Evolutionary conservation across 2,329 filamentous ascomycete genomes (phyloP).

Genomic region (Fusarium sublunatum): DNA sequence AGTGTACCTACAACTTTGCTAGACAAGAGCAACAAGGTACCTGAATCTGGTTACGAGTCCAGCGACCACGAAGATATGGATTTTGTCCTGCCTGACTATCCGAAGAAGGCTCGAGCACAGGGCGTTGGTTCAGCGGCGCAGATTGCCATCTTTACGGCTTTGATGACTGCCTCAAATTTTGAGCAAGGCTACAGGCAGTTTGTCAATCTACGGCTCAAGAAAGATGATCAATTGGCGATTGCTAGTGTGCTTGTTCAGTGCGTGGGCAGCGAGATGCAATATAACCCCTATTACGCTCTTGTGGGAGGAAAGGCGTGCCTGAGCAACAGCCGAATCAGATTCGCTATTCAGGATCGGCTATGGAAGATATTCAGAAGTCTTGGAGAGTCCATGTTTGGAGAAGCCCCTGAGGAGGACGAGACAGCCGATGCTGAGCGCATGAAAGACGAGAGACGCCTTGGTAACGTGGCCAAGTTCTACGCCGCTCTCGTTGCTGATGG

Average conservation of each 20-base stretch:
- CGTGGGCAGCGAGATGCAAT: conserved; percentile 81
- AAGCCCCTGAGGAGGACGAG: conserved; percentile 68
- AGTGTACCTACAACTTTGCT: conserved; percentile 72
- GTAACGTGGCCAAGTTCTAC: conserved; percentile 66
- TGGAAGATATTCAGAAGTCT: conserved; percentile 88
- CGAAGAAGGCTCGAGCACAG: conserved; percentile 79
- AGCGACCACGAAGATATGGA: conserved; percentile 62
- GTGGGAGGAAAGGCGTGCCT: conserved; percentile 81
- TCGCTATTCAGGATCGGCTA: conserved; percentile 87
- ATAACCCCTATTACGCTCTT: conserved; percentile 94
- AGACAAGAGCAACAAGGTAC: conserved; percentile 31
- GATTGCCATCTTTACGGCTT: conserved; percentile 90
- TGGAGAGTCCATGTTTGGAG: conserved; percentile 81
- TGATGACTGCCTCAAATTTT: conserved; percentile 86
- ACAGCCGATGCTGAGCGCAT: conserved; percentile 60
- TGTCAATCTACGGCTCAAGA: conserved; percentile 85
- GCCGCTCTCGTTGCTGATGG: conserved; percentile 62
- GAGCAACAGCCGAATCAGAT: conserved; percentile 77
- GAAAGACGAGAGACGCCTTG: conserved; percentile 61
- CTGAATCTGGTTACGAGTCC: conserved; percentile 33
- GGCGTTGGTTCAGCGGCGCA: conserved; percentile 89
- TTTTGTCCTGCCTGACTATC: conserved; percentile 72
- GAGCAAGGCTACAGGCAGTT: conserved; percentile 86
- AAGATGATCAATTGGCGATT: conserved; percentile 86
- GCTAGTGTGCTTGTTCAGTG: conserved; percentile 90